Base-by-base conservation (phyloP, 2,329 filamentous ascomycete genomes). In the Neobulgaria alba region DNA sequence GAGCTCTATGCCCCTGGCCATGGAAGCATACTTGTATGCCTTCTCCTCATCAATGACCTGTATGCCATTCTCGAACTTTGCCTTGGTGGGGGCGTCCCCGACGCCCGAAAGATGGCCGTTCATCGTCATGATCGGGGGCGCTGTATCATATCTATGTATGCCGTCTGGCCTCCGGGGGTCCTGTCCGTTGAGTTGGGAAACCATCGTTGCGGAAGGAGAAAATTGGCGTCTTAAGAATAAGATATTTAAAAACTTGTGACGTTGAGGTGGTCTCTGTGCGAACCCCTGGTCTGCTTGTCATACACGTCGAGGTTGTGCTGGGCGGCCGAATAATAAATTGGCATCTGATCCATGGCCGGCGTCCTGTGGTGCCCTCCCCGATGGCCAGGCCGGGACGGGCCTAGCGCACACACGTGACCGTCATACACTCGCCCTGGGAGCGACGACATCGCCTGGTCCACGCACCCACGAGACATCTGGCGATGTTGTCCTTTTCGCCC, bases 1-100 rank as follows among this genome's bases (percentile, higher is more conserved):
- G 19, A 10, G 14, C n/a, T 16, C 31, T 44, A 10, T 32, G 34
- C 15, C 19, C 21, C 23, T 38, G 30, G 23, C 20, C 34, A 10
- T 26, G 14, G 21, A 23, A n/a, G 15, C 12, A 50, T 75, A 94
- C 88, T 95, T 96, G 78, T 95, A 98, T 56, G 86, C 75, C 70
- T 96, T 96, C 60, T 93, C 82, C 67, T 89, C 89, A 62, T 95
- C 87, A 60, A 98, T 86, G 55, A 98, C 88, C 67, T 98, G 92
- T 59, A 96, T 85, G 60, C 92, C 92, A 75, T 95, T 85, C 59
- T 88, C 85, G 63, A 90, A 96, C 51, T 79, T 72, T 60, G 77
- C 71, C 53, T 73, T 71, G 48, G 69, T 67, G 57, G 77, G 72
- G 66, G 72, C 69, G 46, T 79, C 72, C 67, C 82, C 82, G 61